Conservation (phyloP, 345 rosid species). For the Lepidium sativum region DNA sequence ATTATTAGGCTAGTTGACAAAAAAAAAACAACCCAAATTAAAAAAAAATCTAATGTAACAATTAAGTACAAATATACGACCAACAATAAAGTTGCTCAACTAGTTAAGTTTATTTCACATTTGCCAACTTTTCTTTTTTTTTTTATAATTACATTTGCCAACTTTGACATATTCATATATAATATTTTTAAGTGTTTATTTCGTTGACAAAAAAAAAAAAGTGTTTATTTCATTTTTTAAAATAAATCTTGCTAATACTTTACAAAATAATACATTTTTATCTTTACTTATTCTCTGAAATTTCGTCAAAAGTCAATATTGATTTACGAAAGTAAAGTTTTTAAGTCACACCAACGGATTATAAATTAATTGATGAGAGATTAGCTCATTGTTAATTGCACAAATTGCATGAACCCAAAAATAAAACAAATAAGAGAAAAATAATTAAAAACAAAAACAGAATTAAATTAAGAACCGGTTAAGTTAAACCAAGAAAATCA, state of each 20-base stretch:
- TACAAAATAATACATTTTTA: neutral
- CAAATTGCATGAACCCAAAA: constrained; percentile 9
- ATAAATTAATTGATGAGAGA: neutral
- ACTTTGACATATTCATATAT: no score
- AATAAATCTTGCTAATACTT: neutral
- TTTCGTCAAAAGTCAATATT: neutral
- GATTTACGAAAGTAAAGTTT: neutral
- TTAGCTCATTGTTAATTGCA: constrained; percentile 14
- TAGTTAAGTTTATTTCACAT: no score
- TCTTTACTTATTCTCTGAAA: neutral
- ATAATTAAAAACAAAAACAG: neutral
- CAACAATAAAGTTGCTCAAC: no score
- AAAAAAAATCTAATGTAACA: no score
- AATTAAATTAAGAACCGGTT: constrained; percentile 9
- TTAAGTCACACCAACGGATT: constrained; percentile 5
- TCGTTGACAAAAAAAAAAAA: no score
- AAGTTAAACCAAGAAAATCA: constrained; percentile 65
- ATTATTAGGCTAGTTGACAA: no score
- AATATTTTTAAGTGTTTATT: neutral
- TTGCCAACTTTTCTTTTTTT: no score
- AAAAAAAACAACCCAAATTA: no score
- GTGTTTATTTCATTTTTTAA: no score
- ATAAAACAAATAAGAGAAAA: neutral
- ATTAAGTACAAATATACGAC: no score
- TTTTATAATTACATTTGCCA: no score